phyloP scores from a whole-genome alignment of 805 yeast species.

The Candida ovalis region DNA sequence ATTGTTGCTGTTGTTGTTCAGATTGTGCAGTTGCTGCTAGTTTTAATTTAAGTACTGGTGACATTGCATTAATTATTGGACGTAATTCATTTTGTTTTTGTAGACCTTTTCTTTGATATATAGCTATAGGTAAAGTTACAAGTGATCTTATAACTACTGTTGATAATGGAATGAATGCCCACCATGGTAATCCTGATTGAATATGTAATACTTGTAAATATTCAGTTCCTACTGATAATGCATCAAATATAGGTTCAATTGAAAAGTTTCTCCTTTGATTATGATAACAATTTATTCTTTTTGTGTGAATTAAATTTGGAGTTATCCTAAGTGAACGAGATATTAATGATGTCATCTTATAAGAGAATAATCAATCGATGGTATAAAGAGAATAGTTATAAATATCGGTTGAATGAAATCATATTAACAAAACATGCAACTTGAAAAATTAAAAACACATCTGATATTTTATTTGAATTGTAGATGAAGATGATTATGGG shows the following conservation, averaged over 20 bases:
- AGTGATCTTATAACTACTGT: slow-evolving; percentile 62
- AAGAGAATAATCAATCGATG: too few relatives aligned
- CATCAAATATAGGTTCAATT: slow-evolving; percentile 19
- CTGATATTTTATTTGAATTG: too few relatives aligned
- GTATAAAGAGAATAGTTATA: too few relatives aligned
- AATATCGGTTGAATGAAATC: too few relatives aligned
- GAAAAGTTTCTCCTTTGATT: slow-evolving; percentile 17
- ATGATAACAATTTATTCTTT: not conserved
- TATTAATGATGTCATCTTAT: not conserved
- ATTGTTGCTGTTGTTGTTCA: slow-evolving; percentile 27
- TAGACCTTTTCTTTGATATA: slow-evolving; percentile 63
- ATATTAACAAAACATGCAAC: too few relatives aligned
- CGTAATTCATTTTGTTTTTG: slow-evolving; percentile 67
- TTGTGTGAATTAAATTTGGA: not conserved
- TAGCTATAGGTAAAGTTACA: slow-evolving; percentile 76
- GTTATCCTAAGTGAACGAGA: not conserved
- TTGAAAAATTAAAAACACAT: too few relatives aligned
- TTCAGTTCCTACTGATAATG: slow-evolving; percentile 24
- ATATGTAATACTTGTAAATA: slow-evolving; percentile 47
- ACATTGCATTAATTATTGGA: slow-evolving; percentile 69
- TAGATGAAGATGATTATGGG: too few relatives aligned
- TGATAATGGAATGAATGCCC: slow-evolving; percentile 68
- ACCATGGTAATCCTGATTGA: slow-evolving; percentile 74
- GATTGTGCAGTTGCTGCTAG: slow-evolving; percentile 45
- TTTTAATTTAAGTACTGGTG: slow-evolving; percentile 65